Base-by-base conservation (phyloP, 1,284 basidiomycete genomes). In the Xanthoconium separans region DNA sequence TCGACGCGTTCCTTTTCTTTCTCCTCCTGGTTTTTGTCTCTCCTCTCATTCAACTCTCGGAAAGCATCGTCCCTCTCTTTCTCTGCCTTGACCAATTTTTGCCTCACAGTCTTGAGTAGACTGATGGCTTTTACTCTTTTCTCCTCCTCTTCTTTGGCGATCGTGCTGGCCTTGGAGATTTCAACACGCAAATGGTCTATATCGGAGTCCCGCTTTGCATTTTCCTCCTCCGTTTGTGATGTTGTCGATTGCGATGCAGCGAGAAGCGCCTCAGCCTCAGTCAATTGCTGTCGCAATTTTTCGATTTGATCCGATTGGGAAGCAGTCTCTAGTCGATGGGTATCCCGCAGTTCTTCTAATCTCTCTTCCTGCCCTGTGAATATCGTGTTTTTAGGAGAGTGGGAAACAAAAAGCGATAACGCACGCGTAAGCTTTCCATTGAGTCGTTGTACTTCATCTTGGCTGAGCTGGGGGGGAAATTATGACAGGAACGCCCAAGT, bases 111-210 rank as follows among this genome's bases (percentile, higher is more conserved):
- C 75, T 96, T 96, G 58, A 98, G 75, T 31, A 96, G 73, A 47
- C 85, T 87, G 57, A 97, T 89, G 0, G 94, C 93, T 67, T 97
- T 98, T n/a, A 85, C 82, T 13, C 95, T 84, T 71, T 97, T 97
- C 71, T 98, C 95, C 69, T 97, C 95, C 67, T 97, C 95, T 59
- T 96, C 94, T 68, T 91, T 95, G 2, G 84, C 85, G 2, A 76
- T 58, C 12, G 74, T 75, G 60, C 84, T 87, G 2, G 81, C 74
- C 54, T 82, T 84, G 40, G 83, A 78, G 4, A 87, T 68, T 52
- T 94, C 89, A 9, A 75, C 65, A 34, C 78, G 77, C 10, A 93
- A 72, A 40, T 77, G 77, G 5, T 81, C 77, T 1, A 85, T 70
- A 43, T 87, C 82, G 1, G 73, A 69, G 51, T 82, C 76, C 34